Base-by-base conservation (phyloP, 164 flowering plant species). In the Warburgia ugandensis region DNA sequence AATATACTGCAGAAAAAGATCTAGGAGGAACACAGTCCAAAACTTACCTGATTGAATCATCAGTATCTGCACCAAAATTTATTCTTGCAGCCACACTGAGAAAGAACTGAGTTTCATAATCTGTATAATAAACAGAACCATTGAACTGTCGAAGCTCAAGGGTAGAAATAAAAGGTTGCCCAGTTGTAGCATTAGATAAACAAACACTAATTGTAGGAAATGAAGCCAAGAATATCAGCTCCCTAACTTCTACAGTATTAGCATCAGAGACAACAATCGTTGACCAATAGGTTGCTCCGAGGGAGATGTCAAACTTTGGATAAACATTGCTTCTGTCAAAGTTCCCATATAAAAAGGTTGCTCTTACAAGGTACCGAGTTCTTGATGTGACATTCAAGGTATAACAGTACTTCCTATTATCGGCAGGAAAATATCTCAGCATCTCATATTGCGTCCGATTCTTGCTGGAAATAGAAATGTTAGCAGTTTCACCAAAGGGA, bases 141-240 rank as follows among this genome's bases (percentile, higher is more conserved):
- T 86, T 94, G 70, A 94, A 86, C 53, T 77, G 95, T 2, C 99
- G 80, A 55, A 94, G 94, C 82, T 89, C 99, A 48, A 94, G 88
- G 17, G 99, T 86, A 45, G 99, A 94, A 40, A 94, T 89, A 62
- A 94, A 94, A 23, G 96, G 99, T 64, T 73, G 73, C 42, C 99
- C 99, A 36, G 97, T 89, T 31, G 89, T 76, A 25, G 97, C 99
- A 78, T 89, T 94, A 33, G 95, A 94, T 62, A 94, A 71, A 62
- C 99, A 94, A 28, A 86, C 79, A 58, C 90, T 78, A 45, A 83
- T 58, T 21, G 82, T 68, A 26, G 92, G 79, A 56, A 70, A 77
- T 25, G 68, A 41, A 50, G 99, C 94, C 72, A 86, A 71, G 59
- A 94, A 84, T 32, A 94, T 86, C 31, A 89, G 67, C 68, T 94